Base-by-base conservation (phyloP, 768 basidiomycete species). In the Termitomyces heimii region DNA sequence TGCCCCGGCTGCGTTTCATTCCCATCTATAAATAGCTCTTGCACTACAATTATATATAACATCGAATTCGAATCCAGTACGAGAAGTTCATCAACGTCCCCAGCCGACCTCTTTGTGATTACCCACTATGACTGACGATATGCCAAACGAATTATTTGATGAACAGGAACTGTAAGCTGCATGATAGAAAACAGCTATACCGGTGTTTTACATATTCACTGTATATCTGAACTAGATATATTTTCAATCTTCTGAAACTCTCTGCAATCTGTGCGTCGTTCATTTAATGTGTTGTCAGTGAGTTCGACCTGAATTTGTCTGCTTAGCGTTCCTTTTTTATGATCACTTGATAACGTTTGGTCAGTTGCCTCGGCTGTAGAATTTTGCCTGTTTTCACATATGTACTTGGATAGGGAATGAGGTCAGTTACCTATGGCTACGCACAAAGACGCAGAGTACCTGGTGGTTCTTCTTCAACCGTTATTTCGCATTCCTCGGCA, bases 401-500 rank as follows among this genome's bases (percentile, higher is more conserved):
- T 20, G 14, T 56, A 34, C 46, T 5, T 24, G 34, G 34, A 14
- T 46, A 76, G 76, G 67, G 3, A 60, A 66, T 52, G 81, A 82
- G 61, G 63, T 79, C 37, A 62, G 68, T 16, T 71, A 73, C 51
- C 62, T 83, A 5, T 83, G 82, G 82, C 66, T 66, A 53, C 68
- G 71, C 45, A 73, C 72, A 1, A 74, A 73, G 53, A 69, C 66
- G 1, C 50, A 60, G 9, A 75, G 77, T 53, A 69, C 77, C 2
- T 71, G 72, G 32, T 71, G 75, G 62, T 83, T 83, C 65, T 75
- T 79, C 49, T 47, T 78, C 34, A 80, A 81, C 58, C 77, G 82
- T 5, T 84, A 84, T 55, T 60, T 78, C 31, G 71, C 77, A 2
- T 70, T 79, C 49, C 65, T 78, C 43, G 76, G 73, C 31, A 74